Evolutionary conservation across 768 basidiomycete species (phyloP).

Genomic region (Panellus pusillus): DNA sequence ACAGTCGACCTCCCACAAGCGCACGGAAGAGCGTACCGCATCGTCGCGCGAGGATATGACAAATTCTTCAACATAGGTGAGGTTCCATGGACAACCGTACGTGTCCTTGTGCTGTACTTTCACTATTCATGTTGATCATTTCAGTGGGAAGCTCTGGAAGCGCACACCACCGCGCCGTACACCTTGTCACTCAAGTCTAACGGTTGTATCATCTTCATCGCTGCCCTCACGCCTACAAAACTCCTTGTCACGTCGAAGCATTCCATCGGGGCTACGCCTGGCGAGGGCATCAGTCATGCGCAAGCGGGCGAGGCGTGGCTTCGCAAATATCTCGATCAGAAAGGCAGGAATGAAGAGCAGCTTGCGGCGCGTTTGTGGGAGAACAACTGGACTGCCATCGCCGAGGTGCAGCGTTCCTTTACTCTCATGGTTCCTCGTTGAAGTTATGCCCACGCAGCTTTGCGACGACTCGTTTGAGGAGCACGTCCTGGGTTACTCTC

Average conservation of each 20-base stretch:
- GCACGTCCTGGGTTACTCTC: constrained; percentile 84
- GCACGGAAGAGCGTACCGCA: constrained; percentile 47
- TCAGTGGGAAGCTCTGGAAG: constrained; percentile 75
- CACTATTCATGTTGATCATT: constrained; percentile 1
- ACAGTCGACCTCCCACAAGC: constrained; percentile 46
- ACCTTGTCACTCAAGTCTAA: constrained; percentile 91
- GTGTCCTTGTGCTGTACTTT: constrained; percentile 27
- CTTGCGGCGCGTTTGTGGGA: constrained; percentile 77
- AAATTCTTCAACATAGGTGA: constrained; percentile 99
- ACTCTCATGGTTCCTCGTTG: background rate
- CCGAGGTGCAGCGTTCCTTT: constrained; percentile 66
- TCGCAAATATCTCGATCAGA: constrained; percentile 56
- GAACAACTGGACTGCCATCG: constrained; percentile 84
- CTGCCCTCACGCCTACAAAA: constrained; percentile 71
- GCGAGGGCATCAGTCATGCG: constrained; percentile 62
- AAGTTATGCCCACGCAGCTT: constrained; percentile 52
- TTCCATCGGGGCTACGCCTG: constrained; percentile 63
- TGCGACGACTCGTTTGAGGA: constrained; percentile 98
- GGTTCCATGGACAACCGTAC: constrained; percentile 90
- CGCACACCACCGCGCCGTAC: constrained; percentile 75
- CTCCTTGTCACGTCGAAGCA: constrained; percentile 93
- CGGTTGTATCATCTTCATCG: constrained; percentile 96
- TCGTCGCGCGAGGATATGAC: constrained; percentile 92
- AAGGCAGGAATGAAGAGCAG: constrained; percentile 68
- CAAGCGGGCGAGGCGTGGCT: constrained; percentile 86